These are phyloP conservation scores for Rehmannia glutinosa DNA, from an alignment of 257 asterid genomes.

Conservation along the genomic window DNA sequence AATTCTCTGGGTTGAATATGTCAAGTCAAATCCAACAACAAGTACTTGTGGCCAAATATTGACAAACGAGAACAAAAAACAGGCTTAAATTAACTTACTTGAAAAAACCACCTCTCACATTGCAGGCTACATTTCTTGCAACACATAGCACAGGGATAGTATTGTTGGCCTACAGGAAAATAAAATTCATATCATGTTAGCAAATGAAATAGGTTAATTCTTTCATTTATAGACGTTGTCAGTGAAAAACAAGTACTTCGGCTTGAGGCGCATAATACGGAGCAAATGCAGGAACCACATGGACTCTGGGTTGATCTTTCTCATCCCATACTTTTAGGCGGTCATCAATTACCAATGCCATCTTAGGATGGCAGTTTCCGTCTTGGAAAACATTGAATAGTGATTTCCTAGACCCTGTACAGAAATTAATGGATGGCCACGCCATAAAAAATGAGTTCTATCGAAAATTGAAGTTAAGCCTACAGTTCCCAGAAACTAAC, in stretches of 20 bases:
- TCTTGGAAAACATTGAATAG: constrained; percentile 83
- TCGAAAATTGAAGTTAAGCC: background rate
- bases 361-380: constrained; percentile 92
- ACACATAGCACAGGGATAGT: constrained; percentile 87
- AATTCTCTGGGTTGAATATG: constrained; percentile 63
- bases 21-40: constrained; percentile 22
- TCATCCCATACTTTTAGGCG: constrained; percentile 99
- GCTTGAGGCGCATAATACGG: constrained; percentile 98
- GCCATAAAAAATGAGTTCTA: constrained; percentile 5
- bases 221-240: background rate
- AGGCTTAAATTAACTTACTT: constrained; percentile 54
- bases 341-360: constrained; percentile 96
- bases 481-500: constrained; percentile 35
- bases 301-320: constrained; percentile 94
- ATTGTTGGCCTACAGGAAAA: constrained; percentile 63
- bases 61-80: constrained; percentile 7
- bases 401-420: constrained; percentile 72
- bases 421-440: background rate
- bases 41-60: constrained; percentile 11
- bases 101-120: constrained; percentile 93
- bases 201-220: constrained; percentile 3
- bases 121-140: constrained; percentile 98
- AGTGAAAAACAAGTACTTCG: constrained; percentile 49
- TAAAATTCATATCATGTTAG: constrained; percentile 16
- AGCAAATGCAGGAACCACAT: constrained; percentile 97